Conservation (phyloP, 176 grass and related monocot species). For the Dendrocalamus sinicus region DNA sequence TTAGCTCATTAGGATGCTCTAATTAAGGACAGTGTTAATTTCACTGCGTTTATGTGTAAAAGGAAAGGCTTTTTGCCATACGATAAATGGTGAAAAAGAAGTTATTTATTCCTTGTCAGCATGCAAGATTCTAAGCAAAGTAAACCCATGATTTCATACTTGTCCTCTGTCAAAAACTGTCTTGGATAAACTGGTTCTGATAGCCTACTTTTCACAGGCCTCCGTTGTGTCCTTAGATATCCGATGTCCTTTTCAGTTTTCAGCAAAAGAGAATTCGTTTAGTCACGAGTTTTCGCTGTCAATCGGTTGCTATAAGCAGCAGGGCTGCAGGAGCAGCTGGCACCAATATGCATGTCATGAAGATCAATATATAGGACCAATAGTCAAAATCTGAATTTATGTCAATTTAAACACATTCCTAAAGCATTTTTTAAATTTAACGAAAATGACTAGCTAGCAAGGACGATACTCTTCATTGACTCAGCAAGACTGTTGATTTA, state of each 20-base stretch:
- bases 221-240: neutral
- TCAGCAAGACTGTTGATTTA: neutral
- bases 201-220: neutral
- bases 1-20: no score
- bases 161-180: neutral
- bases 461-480: neutral
- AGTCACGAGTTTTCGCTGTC: neutral
- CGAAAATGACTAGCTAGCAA: neutral
- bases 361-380: neutral
- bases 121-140: neutral
- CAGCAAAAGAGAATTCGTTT: neutral
- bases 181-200: neutral
- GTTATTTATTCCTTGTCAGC: neutral
- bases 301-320: neutral
- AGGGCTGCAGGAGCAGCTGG: neutral
- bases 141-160: neutral
- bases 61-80: neutral
- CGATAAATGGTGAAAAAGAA: neutral
- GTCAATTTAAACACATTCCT: neutral
- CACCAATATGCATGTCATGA: neutral
- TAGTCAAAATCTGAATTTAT: neutral
- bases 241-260: neutral
- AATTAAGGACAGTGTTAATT: neutral
- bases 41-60: neutral
- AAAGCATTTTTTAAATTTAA: neutral